These are phyloP conservation scores for Pseudogymnoascus sp. DNA, from an alignment of 2,329 filamentous ascomycete species.

Conservation along the genomic window DNA sequence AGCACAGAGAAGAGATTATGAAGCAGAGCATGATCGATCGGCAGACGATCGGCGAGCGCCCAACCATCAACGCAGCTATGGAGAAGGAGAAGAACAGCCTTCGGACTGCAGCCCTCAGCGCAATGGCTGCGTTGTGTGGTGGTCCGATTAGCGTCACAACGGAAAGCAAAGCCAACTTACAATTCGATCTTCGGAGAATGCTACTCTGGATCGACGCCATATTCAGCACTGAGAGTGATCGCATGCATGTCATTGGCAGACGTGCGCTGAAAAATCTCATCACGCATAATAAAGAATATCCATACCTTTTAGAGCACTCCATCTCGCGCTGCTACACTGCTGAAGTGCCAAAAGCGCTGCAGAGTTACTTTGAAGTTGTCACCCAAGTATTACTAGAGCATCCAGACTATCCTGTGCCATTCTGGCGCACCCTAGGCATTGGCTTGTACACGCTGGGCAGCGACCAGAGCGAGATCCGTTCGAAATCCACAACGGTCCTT, in stretches of 20 bases:
- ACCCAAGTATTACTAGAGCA: slow-evolving; percentile 78
- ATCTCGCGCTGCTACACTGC: slow-evolving; percentile 85
- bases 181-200: slow-evolving; percentile 89
- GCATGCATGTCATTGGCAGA: slow-evolving; percentile 82
- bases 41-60: slow-evolving; percentile 62
- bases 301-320: slow-evolving; percentile 78
- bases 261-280: slow-evolving; percentile 85
- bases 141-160: slow-evolving; percentile 79
- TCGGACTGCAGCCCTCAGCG: slow-evolving; percentile 79
- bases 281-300: slow-evolving; percentile 78
- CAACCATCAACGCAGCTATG: slow-evolving; percentile 77
- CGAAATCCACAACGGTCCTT: slow-evolving; percentile 75
- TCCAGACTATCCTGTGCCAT: slow-evolving; percentile 71
- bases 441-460: slow-evolving; percentile 90
- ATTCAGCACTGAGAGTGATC: slow-evolving; percentile 84
- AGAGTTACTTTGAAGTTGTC: slow-evolving; percentile 92
- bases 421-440: slow-evolving; percentile 83
- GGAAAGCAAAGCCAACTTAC: slow-evolving; percentile 75
- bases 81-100: slow-evolving; percentile 96
- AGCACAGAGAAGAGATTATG: slow-evolving; percentile 77
- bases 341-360: slow-evolving; percentile 71
- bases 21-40: slow-evolving; percentile 74
- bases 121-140: slow-evolving; percentile 89
- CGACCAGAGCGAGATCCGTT: slow-evolving; percentile 78
- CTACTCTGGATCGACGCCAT: slow-evolving; percentile 93